Base-by-base conservation (phyloP, 768 basidiomycete species). In the Mycena belliarum region DNA sequence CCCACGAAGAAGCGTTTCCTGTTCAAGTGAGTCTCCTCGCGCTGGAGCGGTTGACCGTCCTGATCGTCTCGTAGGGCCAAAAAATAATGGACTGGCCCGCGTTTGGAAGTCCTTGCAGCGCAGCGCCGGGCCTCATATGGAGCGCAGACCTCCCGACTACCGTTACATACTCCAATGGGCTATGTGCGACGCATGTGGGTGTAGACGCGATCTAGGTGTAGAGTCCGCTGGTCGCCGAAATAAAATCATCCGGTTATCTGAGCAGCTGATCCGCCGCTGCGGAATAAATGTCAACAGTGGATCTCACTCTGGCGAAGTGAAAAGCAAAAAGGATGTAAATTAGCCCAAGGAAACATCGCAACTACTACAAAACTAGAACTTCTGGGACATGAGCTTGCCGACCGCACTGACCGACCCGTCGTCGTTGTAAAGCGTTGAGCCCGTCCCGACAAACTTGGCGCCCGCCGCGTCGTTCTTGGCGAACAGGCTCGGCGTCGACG, bases 1-100 rank as follows among this genome's bases (percentile, higher is more conserved):
- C 84, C 87, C 64, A 98, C 95, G 33, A 87, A 89, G 76, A 95
- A 93, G 73, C 83, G 83, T 52, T 95, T 95, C 72, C 82, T 78
- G 29, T 94, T 87, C 77, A 90, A 85, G 94, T 94, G 69, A 69
- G 91, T 86, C 28, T 32, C 23, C 18, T 28, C 29, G 18, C 6
- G 26, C 23, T 28, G 18, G 35, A 5, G 2, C 3, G 24, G 12
- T 10, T 32, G 29, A 32, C 11, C 21, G 7, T 16, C 14, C 16
- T 15, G 40, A 5, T 51, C 18, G 6, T 3, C 15, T 0, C 38
- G 38, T 21, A 59, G 57, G 51, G n/a, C n/a, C 12, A 59, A 59
- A 53, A 59, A 59, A 49, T 59, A 40, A 58, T 21, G 16, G 29
- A 11, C 4, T 3, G 11, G 14, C 18, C 8, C 18, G 10, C 33